Conservation (phyloP, 768 basidiomycete genomes). For the Lactarius vividus region DNA sequence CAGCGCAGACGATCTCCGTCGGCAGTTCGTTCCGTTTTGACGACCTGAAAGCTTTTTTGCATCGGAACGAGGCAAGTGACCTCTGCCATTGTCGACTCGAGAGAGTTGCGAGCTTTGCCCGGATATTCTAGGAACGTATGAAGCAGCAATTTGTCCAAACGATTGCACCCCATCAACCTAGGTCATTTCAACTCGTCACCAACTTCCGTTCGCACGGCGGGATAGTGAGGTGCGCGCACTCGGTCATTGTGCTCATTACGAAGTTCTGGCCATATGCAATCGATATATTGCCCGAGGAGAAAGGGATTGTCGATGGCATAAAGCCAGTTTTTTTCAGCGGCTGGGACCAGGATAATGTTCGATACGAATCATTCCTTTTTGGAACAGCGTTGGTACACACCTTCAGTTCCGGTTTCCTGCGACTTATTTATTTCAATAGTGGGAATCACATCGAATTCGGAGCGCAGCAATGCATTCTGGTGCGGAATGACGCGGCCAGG, state of each 20-base stretch:
- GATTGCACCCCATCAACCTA: conserved; percentile 18
- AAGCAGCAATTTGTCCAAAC: conserved; percentile 5
- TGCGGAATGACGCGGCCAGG: conserved; percentile 34
- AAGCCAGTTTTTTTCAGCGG: conserved; percentile 34
- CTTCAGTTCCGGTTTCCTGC: not conserved
- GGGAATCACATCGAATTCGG: conserved; percentile 33
- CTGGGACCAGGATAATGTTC: conserved; percentile 31
- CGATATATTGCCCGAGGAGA: conserved; percentile 34
- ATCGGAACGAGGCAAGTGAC: conserved; percentile 51
- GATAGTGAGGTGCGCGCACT: conserved; percentile 37
- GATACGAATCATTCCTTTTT: conserved; percentile 38
- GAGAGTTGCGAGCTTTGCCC: not conserved
- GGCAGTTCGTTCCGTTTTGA: conserved; percentile 70
- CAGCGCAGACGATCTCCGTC: conserved; percentile 70
- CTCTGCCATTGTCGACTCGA: not conserved
- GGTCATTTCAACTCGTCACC: conserved; percentile 34
- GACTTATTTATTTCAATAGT: conserved; percentile 14
- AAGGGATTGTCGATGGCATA: conserved; percentile 33
- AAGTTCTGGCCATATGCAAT: conserved; percentile 36
- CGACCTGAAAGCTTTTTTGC: conserved; percentile 64
- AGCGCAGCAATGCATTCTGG: conserved; percentile 36
- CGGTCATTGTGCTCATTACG: conserved; percentile 33
- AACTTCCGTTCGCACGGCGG: conserved; percentile 40
- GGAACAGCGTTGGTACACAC: conserved; percentile 31
- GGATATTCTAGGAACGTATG: conserved; percentile 2